Evolutionary conservation across 2,329 filamentous ascomycete genomes (phyloP), one percentile per base, ranked within the genome.

Genomic region (Apiospora aurea): DNA sequence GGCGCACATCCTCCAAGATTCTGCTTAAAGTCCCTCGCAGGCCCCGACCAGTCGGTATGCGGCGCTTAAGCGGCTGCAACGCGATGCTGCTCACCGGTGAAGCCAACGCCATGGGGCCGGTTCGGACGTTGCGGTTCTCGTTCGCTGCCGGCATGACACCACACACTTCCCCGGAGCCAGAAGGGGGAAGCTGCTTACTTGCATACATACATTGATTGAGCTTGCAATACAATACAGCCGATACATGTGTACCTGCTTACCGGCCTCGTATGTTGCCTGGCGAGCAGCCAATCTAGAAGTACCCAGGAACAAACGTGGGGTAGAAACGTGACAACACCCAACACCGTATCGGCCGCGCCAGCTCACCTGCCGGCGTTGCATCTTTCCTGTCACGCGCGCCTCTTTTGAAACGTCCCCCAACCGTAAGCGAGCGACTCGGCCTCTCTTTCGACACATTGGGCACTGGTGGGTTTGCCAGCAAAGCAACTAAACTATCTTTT

Each of bases 31-130:
- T n/a, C 21, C 57, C 57, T 64, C 57, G 57, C 57, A 64, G 53
- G 34, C 57, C 57, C 57, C 57, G 34, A 41, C 57, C 57, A 64
- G 57, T 64, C 57, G 57, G 57, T 64, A 64, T 64, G 57, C 29
- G 21, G 67, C 67, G 67, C 67, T 69, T 69, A 69, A 69, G 67
- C 67, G 67, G 67, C 67, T 69, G 44, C 67, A 24, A 69, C 67
- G 67, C 67, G 49, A 69, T 49, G 44, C 67, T 49, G 67, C 67
- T 69, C 67, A 69, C 67, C 67, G 67, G 67, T 69, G 43, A 69
- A 69, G 67, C 67, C 67, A 69, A 4, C 11, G 44, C 67, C 67
- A 69, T 46, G 67, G 67, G 44, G 49, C 11, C n/a, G 67, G 67
- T 69, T 41, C n/a, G 57, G 57, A 38, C 34, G 57, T 64, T 41